A percentile compares a stretch with the other conserved stretches of the same genome.
Evolutionary conservation across 257 asterid genomes (phyloP).

Genomic region (Penstemon newberryi): DNA sequence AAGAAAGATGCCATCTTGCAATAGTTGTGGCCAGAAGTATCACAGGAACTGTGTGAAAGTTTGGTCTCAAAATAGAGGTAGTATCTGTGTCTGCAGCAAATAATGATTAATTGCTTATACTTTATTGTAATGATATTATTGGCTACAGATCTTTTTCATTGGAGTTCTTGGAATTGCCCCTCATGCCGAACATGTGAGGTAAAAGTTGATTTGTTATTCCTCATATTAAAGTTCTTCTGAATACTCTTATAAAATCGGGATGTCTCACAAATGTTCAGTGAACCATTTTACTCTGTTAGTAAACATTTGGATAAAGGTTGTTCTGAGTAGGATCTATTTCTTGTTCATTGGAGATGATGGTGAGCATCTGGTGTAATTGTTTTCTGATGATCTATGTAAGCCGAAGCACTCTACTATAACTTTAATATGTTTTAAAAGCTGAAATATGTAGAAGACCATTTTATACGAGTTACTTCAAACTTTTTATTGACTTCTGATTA

Average conservation of each 20-base stretch:
- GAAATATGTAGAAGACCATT: not conserved
- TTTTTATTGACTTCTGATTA: constrained; percentile 1
- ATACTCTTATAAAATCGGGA: constrained; percentile 17
- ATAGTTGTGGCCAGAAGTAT: constrained; percentile 82
- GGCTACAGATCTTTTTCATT: constrained; percentile 84
- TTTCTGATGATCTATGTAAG: not conserved
- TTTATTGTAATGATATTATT: constrained; percentile 27
- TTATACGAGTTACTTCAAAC: constrained; percentile 7
- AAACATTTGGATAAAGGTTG: not conserved
- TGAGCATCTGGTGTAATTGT: too few species aligned
- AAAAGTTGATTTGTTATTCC: constrained; percentile 28
- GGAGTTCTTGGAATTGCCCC: constrained; percentile 98
- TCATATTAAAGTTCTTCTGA: constrained; percentile 1
- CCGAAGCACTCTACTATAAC: not conserved
- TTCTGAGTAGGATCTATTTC: not conserved
- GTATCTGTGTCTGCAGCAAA: constrained; percentile 16
- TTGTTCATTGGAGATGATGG: constrained; percentile 1
- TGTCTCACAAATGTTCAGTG: constrained; percentile 5
- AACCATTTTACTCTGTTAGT: constrained; percentile 7
- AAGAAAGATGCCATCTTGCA: constrained; percentile 89
- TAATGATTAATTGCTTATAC: constrained; percentile 21
- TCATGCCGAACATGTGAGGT: constrained; percentile 97
- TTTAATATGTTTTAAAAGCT: not conserved
- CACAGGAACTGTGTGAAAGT: constrained; percentile 82
- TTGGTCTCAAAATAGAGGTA: constrained; percentile 95